phyloP scores from a whole-genome alignment of 1,284 basidiomycete genomes.

The Puccinia hordei region DNA sequence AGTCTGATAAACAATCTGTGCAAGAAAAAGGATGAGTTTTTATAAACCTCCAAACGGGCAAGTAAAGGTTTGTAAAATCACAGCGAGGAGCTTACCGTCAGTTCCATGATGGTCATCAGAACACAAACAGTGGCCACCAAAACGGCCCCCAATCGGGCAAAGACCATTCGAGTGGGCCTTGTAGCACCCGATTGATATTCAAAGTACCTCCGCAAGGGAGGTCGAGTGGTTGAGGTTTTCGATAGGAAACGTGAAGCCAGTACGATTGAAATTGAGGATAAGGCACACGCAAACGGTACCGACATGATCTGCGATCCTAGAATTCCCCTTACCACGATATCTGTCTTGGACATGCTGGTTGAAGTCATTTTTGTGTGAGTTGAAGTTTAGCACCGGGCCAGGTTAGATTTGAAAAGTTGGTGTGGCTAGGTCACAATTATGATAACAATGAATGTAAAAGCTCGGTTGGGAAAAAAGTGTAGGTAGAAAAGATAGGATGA shows the following conservation, averaged over 20 bases:
- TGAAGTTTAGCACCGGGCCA: slow-evolving; percentile 25
- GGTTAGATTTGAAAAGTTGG: background rate
- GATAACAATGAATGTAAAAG: no score
- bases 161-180: slow-evolving; percentile 18
- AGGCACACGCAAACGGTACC: slow-evolving; percentile 43
- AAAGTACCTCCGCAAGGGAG: slow-evolving; percentile 9
- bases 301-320: slow-evolving; percentile 41
- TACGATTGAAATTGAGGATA: slow-evolving; percentile 5
- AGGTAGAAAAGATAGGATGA: no score
- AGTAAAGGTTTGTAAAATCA: background rate
- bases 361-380: background rate
- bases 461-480: no score
- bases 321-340: slow-evolving; percentile 30
- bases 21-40: background rate
- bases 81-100: background rate
- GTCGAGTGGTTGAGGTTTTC: slow-evolving; percentile 25
- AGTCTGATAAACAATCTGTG: slow-evolving; percentile 47
- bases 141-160: slow-evolving; percentile 19
- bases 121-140: slow-evolving; percentile 42
- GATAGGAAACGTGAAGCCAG: slow-evolving; percentile 35
- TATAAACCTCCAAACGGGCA: background rate
- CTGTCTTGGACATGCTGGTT: background rate
- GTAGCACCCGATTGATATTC: slow-evolving; percentile 18
- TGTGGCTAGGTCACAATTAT: no score
- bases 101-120: slow-evolving; percentile 48